Evolutionary conservation across 2,329 filamentous ascomycete genomes (phyloP).

Genomic region (Hypoxylon sp.): DNA sequence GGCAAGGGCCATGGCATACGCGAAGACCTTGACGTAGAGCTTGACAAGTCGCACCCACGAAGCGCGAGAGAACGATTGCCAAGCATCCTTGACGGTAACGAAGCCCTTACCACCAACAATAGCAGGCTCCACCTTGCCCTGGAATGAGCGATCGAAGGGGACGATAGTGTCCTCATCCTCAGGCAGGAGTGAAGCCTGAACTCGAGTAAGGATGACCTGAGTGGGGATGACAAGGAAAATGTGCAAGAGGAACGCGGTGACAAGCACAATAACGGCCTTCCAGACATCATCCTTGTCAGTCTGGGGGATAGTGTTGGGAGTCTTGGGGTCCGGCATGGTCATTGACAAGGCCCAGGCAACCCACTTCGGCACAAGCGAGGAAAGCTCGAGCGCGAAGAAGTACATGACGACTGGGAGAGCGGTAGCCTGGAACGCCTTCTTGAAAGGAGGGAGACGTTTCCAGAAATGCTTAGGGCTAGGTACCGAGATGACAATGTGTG

Average conservation of each 20-base stretch:
- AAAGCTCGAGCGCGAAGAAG: constrained; percentile 70
- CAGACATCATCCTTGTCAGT: constrained; percentile 59
- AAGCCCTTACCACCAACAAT: constrained; percentile 81
- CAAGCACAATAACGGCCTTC: constrained; percentile 64
- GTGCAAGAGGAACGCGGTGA: constrained; percentile 65
- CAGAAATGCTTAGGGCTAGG: constrained; percentile 75
- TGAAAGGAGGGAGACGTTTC: constrained; percentile 77
- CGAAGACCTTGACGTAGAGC: constrained; percentile 80
- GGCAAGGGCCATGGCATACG: constrained; percentile 65
- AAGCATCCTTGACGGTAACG: constrained; percentile 81
- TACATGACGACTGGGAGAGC: constrained; percentile 76
- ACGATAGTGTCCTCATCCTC: constrained; percentile 87
- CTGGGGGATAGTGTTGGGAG: constrained; percentile 58
- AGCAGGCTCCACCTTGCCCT: constrained; percentile 80
- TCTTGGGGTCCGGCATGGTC: constrained; percentile 57
- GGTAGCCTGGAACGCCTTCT: constrained; percentile 76
- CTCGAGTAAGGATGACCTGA: constrained; percentile 81
- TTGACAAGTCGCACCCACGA: constrained; percentile 81
- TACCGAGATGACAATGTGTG: constrained; percentile 85
- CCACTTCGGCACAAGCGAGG: constrained; percentile 63
- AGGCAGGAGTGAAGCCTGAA: constrained; percentile 89
- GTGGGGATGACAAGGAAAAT: constrained; percentile 81
- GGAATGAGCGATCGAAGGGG: constrained; percentile 90
- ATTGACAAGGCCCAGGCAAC: constrained; percentile 65
- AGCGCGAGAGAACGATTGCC: constrained; percentile 81